These are phyloP conservation scores for Exophiala sp. DNA, from an alignment of 2,329 filamentous ascomycete species.

Conservation along the genomic window DNA sequence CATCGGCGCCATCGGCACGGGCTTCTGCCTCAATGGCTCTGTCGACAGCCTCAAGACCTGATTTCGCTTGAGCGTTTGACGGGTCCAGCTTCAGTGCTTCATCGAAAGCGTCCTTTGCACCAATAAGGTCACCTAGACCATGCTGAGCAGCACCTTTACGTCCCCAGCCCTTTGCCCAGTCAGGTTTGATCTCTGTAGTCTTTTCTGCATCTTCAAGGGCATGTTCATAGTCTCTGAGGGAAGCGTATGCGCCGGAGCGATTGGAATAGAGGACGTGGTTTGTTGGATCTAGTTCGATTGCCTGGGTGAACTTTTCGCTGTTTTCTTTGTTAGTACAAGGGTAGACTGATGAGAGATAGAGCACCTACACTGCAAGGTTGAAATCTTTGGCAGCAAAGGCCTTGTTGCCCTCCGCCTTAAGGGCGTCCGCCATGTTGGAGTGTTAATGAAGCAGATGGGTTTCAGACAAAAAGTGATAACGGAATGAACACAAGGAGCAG, in stretches of 20 bases:
- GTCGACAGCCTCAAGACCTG: constrained; percentile 77
- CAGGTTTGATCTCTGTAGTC: constrained; percentile 89
- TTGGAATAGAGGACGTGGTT: constrained; percentile 99
- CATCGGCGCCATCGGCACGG: constrained; percentile 56
- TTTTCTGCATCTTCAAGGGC: constrained; percentile 89
- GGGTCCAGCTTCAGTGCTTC: constrained; percentile 91
- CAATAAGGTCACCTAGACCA: constrained; percentile 79
- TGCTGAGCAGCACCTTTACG: constrained; percentile 90
- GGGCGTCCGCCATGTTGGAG: constrained; percentile 63
- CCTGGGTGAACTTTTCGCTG: constrained; percentile 91
- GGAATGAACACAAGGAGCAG: too few relatives aligned
- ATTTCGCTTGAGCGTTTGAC: constrained; percentile 87
- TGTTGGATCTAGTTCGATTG: constrained; percentile 77
- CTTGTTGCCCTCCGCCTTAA: constrained; percentile 98
- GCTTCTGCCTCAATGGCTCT: constrained; percentile 81
- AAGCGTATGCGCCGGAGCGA: constrained; percentile 81
- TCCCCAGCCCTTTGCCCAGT: constrained; percentile 96
- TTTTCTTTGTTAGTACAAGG: constrained; percentile 7
- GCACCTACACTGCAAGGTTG: constrained; percentile 82
- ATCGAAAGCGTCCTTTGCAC: constrained; percentile 85
- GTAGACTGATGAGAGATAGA: constrained; percentile 22
- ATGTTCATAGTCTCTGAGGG: constrained; percentile 80
- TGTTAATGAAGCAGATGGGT: neutral
- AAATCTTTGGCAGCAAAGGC: constrained; percentile 98
- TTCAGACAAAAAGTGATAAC: neutral